Base-by-base conservation (phyloP, 2,329 filamentous ascomycete genomes). In the Neocucurbitaria cava region DNA sequence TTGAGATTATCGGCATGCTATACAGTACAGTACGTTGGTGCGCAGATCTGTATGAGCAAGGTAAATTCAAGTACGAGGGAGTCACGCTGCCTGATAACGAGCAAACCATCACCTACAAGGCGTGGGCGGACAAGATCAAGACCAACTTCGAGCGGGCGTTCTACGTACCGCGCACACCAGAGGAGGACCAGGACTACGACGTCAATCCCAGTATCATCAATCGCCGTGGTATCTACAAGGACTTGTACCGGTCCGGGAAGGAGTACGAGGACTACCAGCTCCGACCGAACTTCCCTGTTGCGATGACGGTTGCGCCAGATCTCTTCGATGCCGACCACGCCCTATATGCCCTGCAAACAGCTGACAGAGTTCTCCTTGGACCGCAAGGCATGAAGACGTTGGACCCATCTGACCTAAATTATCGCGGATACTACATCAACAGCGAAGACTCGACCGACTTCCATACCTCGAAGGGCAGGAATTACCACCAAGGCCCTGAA, bases 261-360 rank as follows among this genome's bases (percentile, higher is more conserved):
- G 91, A 95, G 73, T 97, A 96, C 71, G 92, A 98, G 72, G 95
- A 99, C 78, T 99, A 99, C 77, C 95, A 99, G 75, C 85, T 99
- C 38, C 91, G 95, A 21, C 83, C 91, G 58, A 99, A 99, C 79
- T 98, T 96, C 78, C 85, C 93, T 28, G 94, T 99, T 62, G 92
- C 94, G 64, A 98, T 99, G 95, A 87, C 89, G 1, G 94, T 96
- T 0, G 93, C 96, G 0, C 91, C 95, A 0, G 89, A 91, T 23
- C 85, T 99, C 13, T 99, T 99, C 74, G 85, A 91, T 24, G 82
- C 87, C 0, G 79, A 83, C 0, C 90, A 96, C 68, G 96, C 94
- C 6, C 83, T 96, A 57, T 81, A 86, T 52, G 91, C 93, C 1
- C 84, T 99, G 26, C 87, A 89, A 61, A 78, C 95, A 39, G 91